Evolutionary conservation across 805 yeast genomes (phyloP), one percentile per base, ranked within the genome.

Genomic region (Starmerella bombicola): DNA sequence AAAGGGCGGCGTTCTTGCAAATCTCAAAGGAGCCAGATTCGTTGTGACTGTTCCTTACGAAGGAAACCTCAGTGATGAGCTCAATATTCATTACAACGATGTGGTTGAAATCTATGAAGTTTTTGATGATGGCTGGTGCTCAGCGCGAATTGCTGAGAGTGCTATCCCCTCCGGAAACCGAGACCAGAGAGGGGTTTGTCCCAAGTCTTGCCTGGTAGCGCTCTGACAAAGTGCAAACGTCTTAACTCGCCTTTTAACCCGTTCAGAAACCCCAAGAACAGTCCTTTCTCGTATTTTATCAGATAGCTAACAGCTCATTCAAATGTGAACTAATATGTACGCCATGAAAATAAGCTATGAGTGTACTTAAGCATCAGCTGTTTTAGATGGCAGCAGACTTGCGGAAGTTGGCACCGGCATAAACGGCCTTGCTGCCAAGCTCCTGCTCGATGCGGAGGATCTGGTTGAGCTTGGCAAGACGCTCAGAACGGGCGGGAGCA

Each of bases 401-500:
- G 73, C 80, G 91, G 88, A 88, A 86, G 68, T 81, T 69, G 61
- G 71, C 73, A 67, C 97, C 96, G 53, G 97, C 95, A 73, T 75
- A 88, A 66, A 86, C 62, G 54, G 96, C 96, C 76, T 85, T 84
- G 80, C 76, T 86, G 64, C 96, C 97, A 64, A 88, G 80, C 73
- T 82, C 93, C 74, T 88, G 94, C 77, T 91, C 97, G 62, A 88
- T 88, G 74, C 97, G 83, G 68, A 88, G 77, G 68, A 88, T 78
- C 77, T 88, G 95, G 86, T 88, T 88, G 68, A 80, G 78, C 75
- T 88, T 88, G 67, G 97, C 97, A 69, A 91, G 80, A 80, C 98
- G 88, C 76, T 88, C 98, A 56, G 96, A 83, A 76, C 98, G 86
- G 58, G 96, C 95, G 65, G 97, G 97, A 65, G 98, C 97, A 79